phyloP scores from a whole-genome alignment of 345 rosid species.

The Euphorbia pulcherrima region DNA sequence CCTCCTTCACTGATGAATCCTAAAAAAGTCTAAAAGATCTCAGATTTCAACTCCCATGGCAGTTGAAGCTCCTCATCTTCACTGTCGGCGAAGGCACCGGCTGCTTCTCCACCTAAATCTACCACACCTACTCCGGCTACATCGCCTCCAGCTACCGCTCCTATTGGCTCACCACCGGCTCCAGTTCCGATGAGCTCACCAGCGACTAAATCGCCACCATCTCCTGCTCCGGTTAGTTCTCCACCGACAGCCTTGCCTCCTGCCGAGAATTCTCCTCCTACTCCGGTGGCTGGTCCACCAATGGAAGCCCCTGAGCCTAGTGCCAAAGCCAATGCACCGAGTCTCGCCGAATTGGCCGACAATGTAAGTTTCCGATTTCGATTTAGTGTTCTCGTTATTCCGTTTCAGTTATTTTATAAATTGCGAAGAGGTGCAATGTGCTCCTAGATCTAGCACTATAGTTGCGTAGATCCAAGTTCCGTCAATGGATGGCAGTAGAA shows the following conservation, averaged over 20 bases:
- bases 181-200: conserved; percentile 47
- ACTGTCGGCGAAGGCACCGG: conserved; percentile 17
- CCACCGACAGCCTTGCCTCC: conserved; percentile 25
- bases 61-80: too few relatives aligned
- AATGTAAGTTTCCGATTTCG: conserved; percentile 9
- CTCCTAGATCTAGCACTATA: conserved; percentile 3
- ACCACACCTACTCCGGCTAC: conserved; percentile 27
- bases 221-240: conserved; percentile 19
- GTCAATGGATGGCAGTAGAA: neutral
- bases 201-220: conserved; percentile 40
- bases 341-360: conserved; percentile 42
- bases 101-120: conserved; percentile 18
- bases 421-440: conserved; percentile 3
- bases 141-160: too few relatives aligned
- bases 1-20: too few relatives aligned
- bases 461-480: neutral
- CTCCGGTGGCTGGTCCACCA: conserved; percentile 41
- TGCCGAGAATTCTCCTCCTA: conserved; percentile 30
- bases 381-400: neutral
- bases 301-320: conserved; percentile 39
- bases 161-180: conserved; percentile 42
- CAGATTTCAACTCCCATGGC: conserved; percentile 28
- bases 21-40: too few relatives aligned
- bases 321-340: conserved; percentile 44
- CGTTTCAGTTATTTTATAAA: neutral